Conservation (phyloP, 2,329 filamentous ascomycete genomes). For the Penicillium italicum region DNA sequence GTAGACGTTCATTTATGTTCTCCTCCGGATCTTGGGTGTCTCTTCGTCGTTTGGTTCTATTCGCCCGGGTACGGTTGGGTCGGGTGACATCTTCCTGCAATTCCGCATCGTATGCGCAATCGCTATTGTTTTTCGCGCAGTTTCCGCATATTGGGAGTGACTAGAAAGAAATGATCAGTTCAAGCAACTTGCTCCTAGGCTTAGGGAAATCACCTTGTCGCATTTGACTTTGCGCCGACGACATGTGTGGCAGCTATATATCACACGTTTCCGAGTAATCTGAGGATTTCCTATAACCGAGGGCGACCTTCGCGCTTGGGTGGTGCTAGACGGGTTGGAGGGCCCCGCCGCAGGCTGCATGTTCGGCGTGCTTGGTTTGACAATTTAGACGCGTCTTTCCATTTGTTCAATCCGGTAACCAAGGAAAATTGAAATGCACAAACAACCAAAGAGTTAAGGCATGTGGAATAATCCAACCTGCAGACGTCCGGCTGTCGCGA, state of each 20-base stretch:
- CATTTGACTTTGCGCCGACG: conserved; percentile 49
- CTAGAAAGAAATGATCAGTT: conserved; percentile 18
- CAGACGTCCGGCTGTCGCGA: background rate
- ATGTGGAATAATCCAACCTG: background rate
- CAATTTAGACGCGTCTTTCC: background rate
- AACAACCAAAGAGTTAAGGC: background rate
- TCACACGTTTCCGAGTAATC: conserved; percentile 47
- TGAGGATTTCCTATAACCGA: conserved; percentile 22
- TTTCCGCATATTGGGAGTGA: conserved; percentile 46
- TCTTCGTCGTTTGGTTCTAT: conserved; percentile 38
- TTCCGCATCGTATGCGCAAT: conserved; percentile 43
- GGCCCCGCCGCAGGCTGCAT: background rate
- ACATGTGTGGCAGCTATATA: conserved; percentile 48
- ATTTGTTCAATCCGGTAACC: background rate
- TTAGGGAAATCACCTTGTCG: conserved; percentile 31
- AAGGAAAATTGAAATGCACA: background rate
- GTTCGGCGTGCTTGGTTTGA: background rate
- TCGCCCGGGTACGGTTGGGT: conserved; percentile 16
- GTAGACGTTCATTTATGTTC: background rate
- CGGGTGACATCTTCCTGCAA: conserved; percentile 23
- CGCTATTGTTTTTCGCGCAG: conserved; percentile 42
- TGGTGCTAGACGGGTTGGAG: background rate
- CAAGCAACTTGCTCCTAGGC: background rate
- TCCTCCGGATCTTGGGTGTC: conserved; percentile 10
- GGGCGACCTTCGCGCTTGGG: background rate